A percentile compares a stretch with the other conserved stretches of the same genome.
phyloP scores from a whole-genome alignment of 73 alveolate species.

The Vitrella brassicaformis region DNA sequence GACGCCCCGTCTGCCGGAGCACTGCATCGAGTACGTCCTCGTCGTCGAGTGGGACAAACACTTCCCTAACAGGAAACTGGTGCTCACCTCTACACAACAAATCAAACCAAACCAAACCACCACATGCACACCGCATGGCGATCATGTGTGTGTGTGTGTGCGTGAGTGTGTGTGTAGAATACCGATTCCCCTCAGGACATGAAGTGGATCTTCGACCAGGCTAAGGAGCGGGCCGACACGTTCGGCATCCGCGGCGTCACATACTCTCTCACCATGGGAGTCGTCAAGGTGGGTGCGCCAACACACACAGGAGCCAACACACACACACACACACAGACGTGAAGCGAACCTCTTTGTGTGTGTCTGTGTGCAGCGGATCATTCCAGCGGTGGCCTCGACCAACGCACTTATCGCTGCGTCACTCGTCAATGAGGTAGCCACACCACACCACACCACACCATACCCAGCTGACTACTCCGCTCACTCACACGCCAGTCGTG shows the following conservation, averaged over 20 bases:
- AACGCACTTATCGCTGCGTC: constrained; percentile 95
- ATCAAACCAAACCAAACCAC: too few relatives aligned
- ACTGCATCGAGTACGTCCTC: constrained; percentile 73
- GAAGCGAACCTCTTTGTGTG: not conserved
- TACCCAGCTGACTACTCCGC: too few relatives aligned
- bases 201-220: constrained; percentile 95
- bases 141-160: not conserved
- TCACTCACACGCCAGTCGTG: too few relatives aligned
- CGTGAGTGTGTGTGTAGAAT: constrained; percentile 2
- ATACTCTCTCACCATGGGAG: constrained; percentile 88
- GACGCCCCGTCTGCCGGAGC: constrained; percentile 99
- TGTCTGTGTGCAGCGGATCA: constrained; percentile 29
- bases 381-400: constrained; percentile 96
- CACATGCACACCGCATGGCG: too few relatives aligned
- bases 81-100: too few relatives aligned
- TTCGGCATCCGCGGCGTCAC: constrained; percentile 94
- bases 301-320: too few relatives aligned
- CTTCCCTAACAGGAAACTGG: not conserved
- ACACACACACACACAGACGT: too few relatives aligned
- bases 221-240: constrained; percentile 86
- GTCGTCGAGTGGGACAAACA: constrained; percentile 21
- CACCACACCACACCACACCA: too few relatives aligned
- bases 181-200: constrained; percentile 92
- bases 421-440: constrained; percentile 66
- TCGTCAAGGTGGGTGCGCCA: constrained; percentile 56